Evolutionary conservation across 495 filamentous ascomycete genomes (phyloP).

Genomic region (Aspergillus kassunensis): DNA sequence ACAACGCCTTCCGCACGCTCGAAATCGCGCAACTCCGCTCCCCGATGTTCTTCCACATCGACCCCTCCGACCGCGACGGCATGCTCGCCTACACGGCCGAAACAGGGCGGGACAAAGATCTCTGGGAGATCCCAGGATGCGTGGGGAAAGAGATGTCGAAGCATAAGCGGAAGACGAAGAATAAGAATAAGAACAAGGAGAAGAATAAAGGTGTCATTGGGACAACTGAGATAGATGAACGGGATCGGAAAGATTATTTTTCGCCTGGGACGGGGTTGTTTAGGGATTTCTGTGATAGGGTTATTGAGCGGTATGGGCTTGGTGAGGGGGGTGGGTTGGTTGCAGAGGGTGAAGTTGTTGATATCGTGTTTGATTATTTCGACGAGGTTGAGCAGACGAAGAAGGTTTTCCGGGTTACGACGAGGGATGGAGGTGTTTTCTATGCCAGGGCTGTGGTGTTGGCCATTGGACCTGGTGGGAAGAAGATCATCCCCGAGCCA

Average conservation of each 20-base stretch:
- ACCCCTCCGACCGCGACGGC: constrained; percentile 60
- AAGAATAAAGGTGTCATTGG: constrained; percentile 24
- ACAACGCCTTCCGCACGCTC: constrained; percentile 50
- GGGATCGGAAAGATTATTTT: constrained; percentile 63
- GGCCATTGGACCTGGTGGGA: constrained; percentile 52
- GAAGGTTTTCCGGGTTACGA: constrained; percentile 51
- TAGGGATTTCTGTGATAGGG: constrained; percentile 50
- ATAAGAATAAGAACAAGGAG: background rate
- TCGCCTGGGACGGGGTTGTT: constrained; percentile 56
- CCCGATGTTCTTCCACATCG: constrained; percentile 66
- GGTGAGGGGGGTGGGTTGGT: constrained; percentile 39
- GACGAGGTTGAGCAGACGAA: constrained; percentile 21
- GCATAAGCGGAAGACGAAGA: constrained; percentile 51
- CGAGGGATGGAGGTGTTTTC: constrained; percentile 39
- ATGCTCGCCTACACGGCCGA: constrained; percentile 56
- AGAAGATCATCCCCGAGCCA: constrained; percentile 45
- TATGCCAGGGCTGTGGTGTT: constrained; percentile 52
- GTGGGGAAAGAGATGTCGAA: constrained; percentile 64
- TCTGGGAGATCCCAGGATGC: constrained; percentile 55
- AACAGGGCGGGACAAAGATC: constrained; percentile 43
- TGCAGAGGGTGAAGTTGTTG: constrained; percentile 43
- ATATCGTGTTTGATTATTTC: constrained; percentile 46
- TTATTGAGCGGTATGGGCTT: constrained; percentile 51
- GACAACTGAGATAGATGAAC: constrained; percentile 53
- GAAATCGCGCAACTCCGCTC: constrained; percentile 58